These are phyloP conservation scores for button mushroom (Agaricus bisporus) DNA, from an alignment of 768 basidiomycete species.

Conservation along the genomic window DNA sequence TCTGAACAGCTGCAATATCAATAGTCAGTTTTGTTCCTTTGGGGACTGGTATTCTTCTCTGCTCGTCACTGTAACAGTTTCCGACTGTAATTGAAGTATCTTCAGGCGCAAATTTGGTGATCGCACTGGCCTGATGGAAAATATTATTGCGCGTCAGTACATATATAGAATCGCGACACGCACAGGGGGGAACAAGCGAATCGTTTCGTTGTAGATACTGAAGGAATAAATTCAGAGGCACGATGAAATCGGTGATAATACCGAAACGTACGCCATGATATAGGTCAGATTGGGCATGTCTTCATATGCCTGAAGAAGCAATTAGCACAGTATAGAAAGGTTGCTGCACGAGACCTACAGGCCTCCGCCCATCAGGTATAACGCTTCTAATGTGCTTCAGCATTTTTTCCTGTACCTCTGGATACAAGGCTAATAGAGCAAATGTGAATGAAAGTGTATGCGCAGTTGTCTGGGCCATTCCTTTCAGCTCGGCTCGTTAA, in stretches of 20 bases:
- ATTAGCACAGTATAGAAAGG: not conserved
- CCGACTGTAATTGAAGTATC: slow-evolving; percentile 35
- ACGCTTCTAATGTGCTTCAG: slow-evolving; percentile 27
- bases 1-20: slow-evolving; percentile 3
- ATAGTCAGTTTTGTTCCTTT: slow-evolving; percentile 33
- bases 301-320: slow-evolving; percentile 27
- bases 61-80: slow-evolving; percentile 29
- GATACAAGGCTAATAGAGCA: slow-evolving; percentile 33
- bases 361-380: slow-evolving; percentile 23
- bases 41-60: slow-evolving; percentile 33
- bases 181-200: slow-evolving; percentile 42
- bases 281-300: slow-evolving; percentile 33
- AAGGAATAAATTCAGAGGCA: not conserved
- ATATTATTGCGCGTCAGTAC: not conserved
- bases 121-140: slow-evolving; percentile 24
- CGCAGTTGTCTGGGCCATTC: slow-evolving; percentile 24
- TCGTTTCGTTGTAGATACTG: slow-evolving; percentile 45
- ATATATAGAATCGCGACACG: slow-evolving; percentile 8
- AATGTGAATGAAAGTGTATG: slow-evolving; percentile 30
- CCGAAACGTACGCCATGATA: slow-evolving; percentile 29
- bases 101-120: slow-evolving; percentile 41
- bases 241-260: not conserved
- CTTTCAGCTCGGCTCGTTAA: not conserved
- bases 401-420: slow-evolving; percentile 29
- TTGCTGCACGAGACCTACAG: slow-evolving; percentile 18